Evolutionary conservation across 2,329 filamentous ascomycete genomes (phyloP).

Genomic region (Leptographium wingfieldii): DNA sequence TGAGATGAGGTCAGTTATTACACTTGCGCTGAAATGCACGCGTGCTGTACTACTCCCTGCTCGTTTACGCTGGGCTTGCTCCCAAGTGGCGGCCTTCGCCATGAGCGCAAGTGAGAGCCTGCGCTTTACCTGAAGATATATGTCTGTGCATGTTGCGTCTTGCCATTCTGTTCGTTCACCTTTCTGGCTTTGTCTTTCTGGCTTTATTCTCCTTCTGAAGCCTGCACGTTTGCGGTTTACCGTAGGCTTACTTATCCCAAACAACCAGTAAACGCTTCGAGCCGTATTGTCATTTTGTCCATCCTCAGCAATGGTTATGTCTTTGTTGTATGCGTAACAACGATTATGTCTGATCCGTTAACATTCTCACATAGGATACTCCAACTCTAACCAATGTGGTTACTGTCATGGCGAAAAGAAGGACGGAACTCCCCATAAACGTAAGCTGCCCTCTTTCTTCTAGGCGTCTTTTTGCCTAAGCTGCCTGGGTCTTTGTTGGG

Average conservation of each 20-base stretch:
- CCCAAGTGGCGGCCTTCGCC: neutral
- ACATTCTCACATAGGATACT: constrained; percentile 5
- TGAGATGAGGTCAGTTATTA: too few species aligned
- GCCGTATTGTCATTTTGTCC: neutral
- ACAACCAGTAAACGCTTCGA: neutral
- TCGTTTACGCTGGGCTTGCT: neutral
- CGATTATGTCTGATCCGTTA: neutral
- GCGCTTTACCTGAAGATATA: too few species aligned
- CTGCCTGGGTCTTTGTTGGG: neutral
- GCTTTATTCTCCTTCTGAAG: neutral
- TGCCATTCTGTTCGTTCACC: neutral
- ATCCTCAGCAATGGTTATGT: neutral
- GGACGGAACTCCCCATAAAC: constrained; percentile 4
- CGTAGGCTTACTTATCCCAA: neutral
- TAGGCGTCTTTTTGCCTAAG: neutral
- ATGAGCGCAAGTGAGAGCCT: neutral
- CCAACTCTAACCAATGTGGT: constrained; percentile 6
- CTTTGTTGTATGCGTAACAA: neutral
- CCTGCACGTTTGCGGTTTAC: neutral
- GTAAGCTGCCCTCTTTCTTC: neutral
- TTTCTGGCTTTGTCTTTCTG: neutral
- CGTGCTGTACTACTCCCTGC: too few species aligned
- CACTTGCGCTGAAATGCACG: too few species aligned
- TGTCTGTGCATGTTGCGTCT: neutral
- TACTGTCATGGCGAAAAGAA: constrained; percentile 8